Conservation (phyloP, 208 protist species). For the Wallacemonas rigidus region DNA sequence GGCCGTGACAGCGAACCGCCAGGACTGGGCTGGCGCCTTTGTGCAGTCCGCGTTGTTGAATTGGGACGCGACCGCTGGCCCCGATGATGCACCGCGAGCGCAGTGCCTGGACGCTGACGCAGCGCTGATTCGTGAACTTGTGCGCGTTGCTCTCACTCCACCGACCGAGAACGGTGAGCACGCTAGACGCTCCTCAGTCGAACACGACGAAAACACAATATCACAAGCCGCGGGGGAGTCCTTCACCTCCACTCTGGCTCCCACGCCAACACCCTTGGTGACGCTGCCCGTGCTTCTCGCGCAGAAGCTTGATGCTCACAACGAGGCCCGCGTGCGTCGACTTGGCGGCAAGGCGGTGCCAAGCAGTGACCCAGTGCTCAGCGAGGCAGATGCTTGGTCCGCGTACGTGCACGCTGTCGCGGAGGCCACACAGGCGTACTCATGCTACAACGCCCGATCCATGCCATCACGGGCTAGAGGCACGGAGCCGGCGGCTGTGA, state of each 20-base stretch:
- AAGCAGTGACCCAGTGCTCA: too few species aligned
- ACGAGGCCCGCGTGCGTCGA: too few species aligned
- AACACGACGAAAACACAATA: not conserved
- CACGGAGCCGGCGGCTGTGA: not conserved
- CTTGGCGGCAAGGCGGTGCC: too few species aligned
- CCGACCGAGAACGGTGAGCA: not conserved
- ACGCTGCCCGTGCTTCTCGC: too few species aligned
- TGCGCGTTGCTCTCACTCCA: slow-evolving; percentile 4
- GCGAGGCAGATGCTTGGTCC: too few species aligned
- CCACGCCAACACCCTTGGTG: too few species aligned
- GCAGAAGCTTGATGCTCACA: too few species aligned
- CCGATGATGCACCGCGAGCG: not conserved
- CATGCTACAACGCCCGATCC: too few species aligned
- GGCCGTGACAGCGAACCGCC: not conserved
- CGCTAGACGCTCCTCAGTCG: not conserved
- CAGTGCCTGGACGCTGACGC: slow-evolving; percentile 19
- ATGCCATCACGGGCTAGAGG: not conserved
- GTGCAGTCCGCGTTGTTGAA: not conserved
- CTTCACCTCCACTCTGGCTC: too few species aligned
- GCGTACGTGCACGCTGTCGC: too few species aligned
- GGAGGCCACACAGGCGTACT: too few species aligned
- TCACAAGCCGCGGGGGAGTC: not conserved
- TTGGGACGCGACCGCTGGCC: not conserved
- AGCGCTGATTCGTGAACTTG: slow-evolving; percentile 10
- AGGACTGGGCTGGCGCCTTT: not conserved